Evolutionary conservation across 805 yeast species (phyloP), one percentile per base, ranked within the genome.

Genomic region (Hanseniaspora occidentalis): DNA sequence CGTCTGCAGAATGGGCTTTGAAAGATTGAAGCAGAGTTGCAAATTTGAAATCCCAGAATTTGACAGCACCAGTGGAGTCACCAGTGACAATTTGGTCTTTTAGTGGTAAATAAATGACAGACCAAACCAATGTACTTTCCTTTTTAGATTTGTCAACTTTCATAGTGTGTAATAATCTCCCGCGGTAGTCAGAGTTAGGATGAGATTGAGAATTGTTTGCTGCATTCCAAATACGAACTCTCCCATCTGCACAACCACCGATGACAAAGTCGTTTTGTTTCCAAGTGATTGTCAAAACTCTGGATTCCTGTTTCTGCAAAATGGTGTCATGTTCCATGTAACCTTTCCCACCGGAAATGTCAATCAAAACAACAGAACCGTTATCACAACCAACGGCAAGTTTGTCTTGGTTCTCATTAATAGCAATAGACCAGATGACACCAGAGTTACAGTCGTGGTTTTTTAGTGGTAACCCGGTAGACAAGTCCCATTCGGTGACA

Each of bases 241-340:
- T 73, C 18, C 95, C 98, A 59, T 92, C 97, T 1, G 96, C 84
- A 60, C 97, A 92, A 10, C 98, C 98, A 38, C 96, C 96, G 31
- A 85, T 73, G 26, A 92, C 63, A 45, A 68, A 63, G 6, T 72
- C 72, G 47, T 79, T 69, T 16, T 69, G 71, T 43, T 71, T 35
- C 94, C 95, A 92, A 41, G 82, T 71, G 33, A 92, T 57, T 41
- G 84, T 71, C 52, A 92, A 66, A 1, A 92, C 36, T 35, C 44
- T 22, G 36, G 85, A 72, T 41, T 79, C 85, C 55, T 84, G 94
- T 62, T 95, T 73, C 60, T 83, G 92, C 45, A 92, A 67, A 39
- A 85, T 75, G 21, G 70, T 61, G 43, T 72, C 79, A 56, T 80
- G 85, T 55, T 84, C 95, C 50, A 89, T 64, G 17, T 71, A 71